Evolutionary conservation across 2,329 filamentous ascomycete species (phyloP).

Genomic region (Diplodia scrobiculata): DNA sequence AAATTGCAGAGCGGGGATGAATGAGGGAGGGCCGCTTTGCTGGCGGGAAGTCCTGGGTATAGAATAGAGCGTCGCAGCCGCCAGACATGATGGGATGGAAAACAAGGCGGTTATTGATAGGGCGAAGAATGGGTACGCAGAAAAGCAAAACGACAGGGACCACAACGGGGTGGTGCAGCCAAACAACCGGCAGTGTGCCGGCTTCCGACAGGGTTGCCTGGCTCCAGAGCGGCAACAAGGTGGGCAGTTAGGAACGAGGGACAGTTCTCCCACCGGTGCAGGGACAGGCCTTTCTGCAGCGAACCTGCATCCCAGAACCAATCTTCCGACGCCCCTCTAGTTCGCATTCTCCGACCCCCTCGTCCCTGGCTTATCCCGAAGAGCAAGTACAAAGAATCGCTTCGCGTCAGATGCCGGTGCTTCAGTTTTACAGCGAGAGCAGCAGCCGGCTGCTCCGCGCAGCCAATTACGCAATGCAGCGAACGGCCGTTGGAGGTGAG

Average conservation of each 20-base stretch:
- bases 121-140: background rate
- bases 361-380: conserved; percentile 4
- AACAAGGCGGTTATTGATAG: background rate
- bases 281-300: conserved; percentile 19
- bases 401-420: conserved; percentile 2
- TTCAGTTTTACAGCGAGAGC: conserved; percentile 14
- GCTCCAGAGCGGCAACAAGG: background rate
- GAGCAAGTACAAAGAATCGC: conserved; percentile 3
- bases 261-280: background rate
- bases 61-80: background rate
- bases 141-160: conserved; percentile 14
- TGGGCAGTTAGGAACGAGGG: background rate
- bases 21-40: background rate
- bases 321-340: background rate
- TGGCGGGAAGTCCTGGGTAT: background rate
- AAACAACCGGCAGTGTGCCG: background rate
- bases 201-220: background rate
- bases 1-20: background rate
- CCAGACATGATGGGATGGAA: background rate
- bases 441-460: background rate
- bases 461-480: conserved; percentile 11
- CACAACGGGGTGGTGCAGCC: background rate
- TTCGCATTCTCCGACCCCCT: background rate
- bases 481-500: conserved; percentile 19
- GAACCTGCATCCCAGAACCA: conserved; percentile 12